Base-by-base conservation (phyloP, 2,329 filamentous ascomycete genomes). In the Pseudocercospora cruenta region DNA sequence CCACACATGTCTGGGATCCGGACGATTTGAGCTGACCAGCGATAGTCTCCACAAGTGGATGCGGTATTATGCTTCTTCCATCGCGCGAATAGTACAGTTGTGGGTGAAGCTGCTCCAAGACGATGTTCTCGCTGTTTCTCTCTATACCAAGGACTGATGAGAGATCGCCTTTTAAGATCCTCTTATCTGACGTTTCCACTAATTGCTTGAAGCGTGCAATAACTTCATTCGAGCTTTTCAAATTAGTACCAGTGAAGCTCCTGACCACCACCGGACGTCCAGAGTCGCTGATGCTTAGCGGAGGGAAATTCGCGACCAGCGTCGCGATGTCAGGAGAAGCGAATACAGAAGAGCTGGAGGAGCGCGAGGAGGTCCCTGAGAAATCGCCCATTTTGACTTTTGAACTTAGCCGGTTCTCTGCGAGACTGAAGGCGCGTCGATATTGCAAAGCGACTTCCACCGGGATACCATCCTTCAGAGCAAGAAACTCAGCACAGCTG, bases 321-420 rank as follows among this genome's bases (percentile, higher is more conserved):
- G 69, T 66, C 24, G 71, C 73, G 10, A 75, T 72, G 36, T 75
- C 74, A 24, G 67, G 62, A 5, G 72, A 63, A 14, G 71, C 70
- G 57, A 75, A 75, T 21, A 75, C 67, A 39, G 65, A 63, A 12
- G 69, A 63, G 70, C 71, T 74, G 53, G 55, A 36, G 19, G 55
- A 58, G 10, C 16, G 55, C 24, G 55, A 58, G 10, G 16, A 39
- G 19, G 55, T 24, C n/a, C 55, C 55, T 36, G 55, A 43, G 39
- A 43, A 33, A 24, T 58, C 55, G 16, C 19, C 55, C 55, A 58
- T 58, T 36, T 39, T 58, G 55, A 43, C 8, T 39, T 58, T 28
- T 12, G 8, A 16, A 33, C 6, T 39, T 16, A 33, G 16, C 24
- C 16, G 4, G 33, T 24, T 33, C 21, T n/a, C 26, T 33, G 24